Evolutionary conservation across 345 rosid genomes (phyloP), one percentile per base, ranked within the genome.

Genomic region (Viola odorata): DNA sequence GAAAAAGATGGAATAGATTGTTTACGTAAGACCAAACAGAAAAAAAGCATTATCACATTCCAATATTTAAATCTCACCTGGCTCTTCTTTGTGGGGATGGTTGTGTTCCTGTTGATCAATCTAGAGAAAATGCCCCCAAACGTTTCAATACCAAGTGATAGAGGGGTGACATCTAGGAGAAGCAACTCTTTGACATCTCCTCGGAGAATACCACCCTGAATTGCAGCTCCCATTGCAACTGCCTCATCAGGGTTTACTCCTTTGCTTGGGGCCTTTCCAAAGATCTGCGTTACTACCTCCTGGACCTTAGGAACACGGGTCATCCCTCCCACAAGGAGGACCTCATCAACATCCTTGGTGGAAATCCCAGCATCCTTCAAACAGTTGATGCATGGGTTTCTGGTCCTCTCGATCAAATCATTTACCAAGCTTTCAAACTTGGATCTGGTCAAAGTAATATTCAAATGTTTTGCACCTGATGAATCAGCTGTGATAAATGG

Each of bases 401-500:
- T 66, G 0, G 76, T 72, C 64, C 72, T 67, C 55, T 72, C 72
- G 38, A 72, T 72, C 76, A 72, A 72, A 17, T 53, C 8, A 38
- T 53, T 62, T 2, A 72, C 76, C 45, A 72, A 47, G 51, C 56
- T 53, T 53, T 72, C 76, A 53, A 72, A 74, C 44, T 74, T 74
- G 1, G 74, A 74, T 39, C 78, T 64, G 48, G 74, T 74, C 40
- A 69, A 12, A 0, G 74, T 69, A 8, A 74, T 69, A 37, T 69
- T 69, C 37, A 74, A 16, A 57, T 74, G 78, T 45, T 74, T 74
- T 15, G 78, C 78, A 36, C 78, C 78, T 2, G 74, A 69, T 3
- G 71, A 53, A 57, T 74, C 78, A n/a, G 78, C 78, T 4, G 78
- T 74, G 50, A 74, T 74, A 53, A 74, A 74, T 9, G 78, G 78